Percentiles rank a stretch among this genome's conserved stretches.
Conservation (phyloP, 1,139 yeast genomes). For the Kodamaea arcana region DNA sequence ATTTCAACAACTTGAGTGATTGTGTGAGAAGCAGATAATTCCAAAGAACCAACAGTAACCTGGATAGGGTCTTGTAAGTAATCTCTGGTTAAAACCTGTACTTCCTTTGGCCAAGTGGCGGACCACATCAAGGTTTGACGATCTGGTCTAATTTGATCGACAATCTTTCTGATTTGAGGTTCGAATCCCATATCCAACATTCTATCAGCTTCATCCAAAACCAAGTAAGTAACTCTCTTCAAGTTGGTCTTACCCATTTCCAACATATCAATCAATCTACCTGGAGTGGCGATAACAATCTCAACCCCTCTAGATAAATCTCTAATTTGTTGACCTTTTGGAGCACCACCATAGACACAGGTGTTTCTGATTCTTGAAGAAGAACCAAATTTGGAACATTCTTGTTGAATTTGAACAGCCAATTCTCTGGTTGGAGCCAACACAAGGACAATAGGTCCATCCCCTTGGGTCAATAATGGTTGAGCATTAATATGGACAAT, state of each 20-base stretch:
- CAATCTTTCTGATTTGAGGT: conserved; percentile 92
- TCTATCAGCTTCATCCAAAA: conserved; percentile 94
- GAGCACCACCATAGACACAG: conserved; percentile 99
- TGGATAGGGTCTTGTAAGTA: conserved; percentile 91
- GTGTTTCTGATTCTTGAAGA: conserved; percentile 94
- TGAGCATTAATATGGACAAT: conserved; percentile 98
- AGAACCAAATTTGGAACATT: conserved; percentile 90
- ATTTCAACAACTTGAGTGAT: conserved; percentile 93
- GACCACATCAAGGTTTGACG: conserved; percentile 99
- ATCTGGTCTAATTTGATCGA: conserved; percentile 93
- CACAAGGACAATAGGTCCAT: conserved; percentile 94
- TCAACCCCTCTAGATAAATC: conserved; percentile 94
- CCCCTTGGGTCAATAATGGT: conserved; percentile 87
- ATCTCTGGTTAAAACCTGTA: conserved; percentile 86
- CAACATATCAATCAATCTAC: conserved; percentile 96
- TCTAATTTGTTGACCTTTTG: conserved; percentile 95
- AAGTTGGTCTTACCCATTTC: conserved; percentile 93
- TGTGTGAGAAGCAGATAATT: conserved; percentile 93
- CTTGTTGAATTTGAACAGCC: conserved; percentile 95
- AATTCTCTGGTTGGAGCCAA: conserved; percentile 98
- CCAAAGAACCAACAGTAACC: conserved; percentile 94
- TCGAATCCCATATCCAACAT: conserved; percentile 98
- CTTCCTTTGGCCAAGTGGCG: conserved; percentile 99
- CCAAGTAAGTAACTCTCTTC: conserved; percentile 93
- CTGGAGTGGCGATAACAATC: conserved; percentile 95